Conservation (phyloP, 2,329 filamentous ascomycete species). For the Gliomastix tumulicola region DNA sequence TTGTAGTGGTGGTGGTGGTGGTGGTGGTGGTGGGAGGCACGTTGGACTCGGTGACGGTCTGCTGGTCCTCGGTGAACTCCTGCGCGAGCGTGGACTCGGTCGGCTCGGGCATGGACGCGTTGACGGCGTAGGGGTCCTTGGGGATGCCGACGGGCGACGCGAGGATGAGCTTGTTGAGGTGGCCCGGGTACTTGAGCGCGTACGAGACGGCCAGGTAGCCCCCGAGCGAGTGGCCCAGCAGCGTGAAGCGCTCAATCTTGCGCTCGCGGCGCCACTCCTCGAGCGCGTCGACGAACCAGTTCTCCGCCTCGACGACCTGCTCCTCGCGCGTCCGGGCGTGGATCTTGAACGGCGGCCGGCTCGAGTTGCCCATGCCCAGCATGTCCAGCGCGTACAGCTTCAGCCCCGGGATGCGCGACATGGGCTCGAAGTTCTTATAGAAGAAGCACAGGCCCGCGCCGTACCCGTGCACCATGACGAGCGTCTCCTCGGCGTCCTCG, state of each 20-base stretch:
- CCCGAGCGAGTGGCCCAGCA: conserved; percentile 87
- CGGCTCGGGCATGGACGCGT: conserved; percentile 72
- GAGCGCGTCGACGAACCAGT: conserved; percentile 91
- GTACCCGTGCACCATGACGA: conserved; percentile 96
- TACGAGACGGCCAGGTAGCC: conserved; percentile 95
- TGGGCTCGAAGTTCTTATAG: conserved; percentile 92
- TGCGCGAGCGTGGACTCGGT: conserved; percentile 64
- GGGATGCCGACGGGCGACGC: conserved; percentile 92
- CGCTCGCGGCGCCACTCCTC: conserved; percentile 91
- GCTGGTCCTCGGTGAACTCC: conserved; percentile 74
- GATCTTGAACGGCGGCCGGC: conserved; percentile 76
- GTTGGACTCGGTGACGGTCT: conserved; percentile 29
- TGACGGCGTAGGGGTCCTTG: conserved; percentile 85
- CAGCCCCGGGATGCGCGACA: conserved; percentile 74
- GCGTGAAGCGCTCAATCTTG: conserved; percentile 87
- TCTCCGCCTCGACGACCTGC: conserved; percentile 83
- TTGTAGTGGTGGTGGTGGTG: conserved; percentile 29
- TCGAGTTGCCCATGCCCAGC: conserved; percentile 89
- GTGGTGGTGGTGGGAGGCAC: conserved; percentile 10
- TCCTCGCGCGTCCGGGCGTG: conserved; percentile 71
- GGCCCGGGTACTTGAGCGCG: conserved; percentile 91
- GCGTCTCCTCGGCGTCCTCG: conserved; percentile 72
- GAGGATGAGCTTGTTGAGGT: conserved; percentile 90
- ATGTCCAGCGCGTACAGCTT: conserved; percentile 91
- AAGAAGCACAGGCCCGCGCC: conserved; percentile 95